Base-by-base conservation (phyloP, 768 basidiomycete species). In the Tricholoma terreum region DNA sequence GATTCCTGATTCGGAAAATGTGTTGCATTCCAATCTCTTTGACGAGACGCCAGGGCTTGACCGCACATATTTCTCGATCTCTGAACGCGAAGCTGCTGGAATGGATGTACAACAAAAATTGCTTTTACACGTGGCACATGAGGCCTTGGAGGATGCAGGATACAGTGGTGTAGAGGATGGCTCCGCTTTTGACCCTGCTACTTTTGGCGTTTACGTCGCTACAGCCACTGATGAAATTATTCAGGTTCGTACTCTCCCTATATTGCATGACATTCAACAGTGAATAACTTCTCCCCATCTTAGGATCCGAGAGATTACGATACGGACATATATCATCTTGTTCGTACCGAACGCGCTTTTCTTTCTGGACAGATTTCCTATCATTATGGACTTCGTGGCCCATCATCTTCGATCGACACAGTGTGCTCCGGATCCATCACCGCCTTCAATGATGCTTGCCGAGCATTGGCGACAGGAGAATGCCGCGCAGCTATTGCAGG, bases 371-470 rank as follows among this genome's bases (percentile, higher is more conserved):
- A 55, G 22, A 55, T 55, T 33, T 50, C 48, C 36, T 43, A 55
- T 36, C 54, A 55, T 35, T 55, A 61, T 50, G 60, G 60, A 21
- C 19, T 61, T 19, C 60, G 56, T 45, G 60, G 60, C 15, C 60
- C 60, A 8, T 61, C 60, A n/a, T 46, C 61, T 31, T 12, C 60
- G 6, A 33, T 61, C 15, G 60, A 61, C 27, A 61, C 60, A 14
- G 60, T 52, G 11, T 61, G 60, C 46, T 17, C 53, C 36, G 54
- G 60, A 30, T 56, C 62, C n/a, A 21, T 61, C 15, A 59, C 60
- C 9, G 59, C 60, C n/a, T 36, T 61, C 24, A 45, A 61, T 45
- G 27, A 55, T 22, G 60, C 54, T 17, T 55, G 54, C 48, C 54
- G 54, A n/a, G 54, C 54, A 24, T 33, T 55, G 27, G 54, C 54